Evolutionary conservation across 495 filamentous ascomycete species (phyloP).

Genomic region (Trichoderma virens): DNA sequence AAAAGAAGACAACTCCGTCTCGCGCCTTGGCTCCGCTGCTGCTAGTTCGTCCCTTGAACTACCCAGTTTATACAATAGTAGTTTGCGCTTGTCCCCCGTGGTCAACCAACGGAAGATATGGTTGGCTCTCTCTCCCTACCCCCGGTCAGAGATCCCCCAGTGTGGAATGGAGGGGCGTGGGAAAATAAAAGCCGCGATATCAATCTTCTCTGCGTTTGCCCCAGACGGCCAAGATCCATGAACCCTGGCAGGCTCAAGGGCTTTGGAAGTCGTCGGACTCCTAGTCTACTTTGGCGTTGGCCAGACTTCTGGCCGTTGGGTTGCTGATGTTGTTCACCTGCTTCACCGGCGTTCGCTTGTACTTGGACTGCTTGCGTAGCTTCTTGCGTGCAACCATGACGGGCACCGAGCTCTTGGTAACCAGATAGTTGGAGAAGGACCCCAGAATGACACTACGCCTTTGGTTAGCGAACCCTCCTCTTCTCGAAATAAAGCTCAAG

Average conservation of each 20-base stretch:
- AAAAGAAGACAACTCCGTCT: neutral
- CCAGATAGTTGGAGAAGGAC: constrained; percentile 93
- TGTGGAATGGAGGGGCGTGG: neutral
- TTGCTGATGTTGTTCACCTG: constrained; percentile 66
- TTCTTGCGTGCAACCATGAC: constrained; percentile 88
- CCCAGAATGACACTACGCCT: constrained; percentile 70
- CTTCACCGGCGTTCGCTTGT: constrained; percentile 48
- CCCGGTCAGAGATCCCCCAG: neutral
- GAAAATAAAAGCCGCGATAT: neutral
- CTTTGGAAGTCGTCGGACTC: neutral
- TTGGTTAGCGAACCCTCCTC: constrained; percentile 10
- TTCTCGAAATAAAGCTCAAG: constrained; percentile 9
- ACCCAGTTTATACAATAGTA: neutral
- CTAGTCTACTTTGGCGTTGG: constrained; percentile 60
- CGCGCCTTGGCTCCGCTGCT: neutral
- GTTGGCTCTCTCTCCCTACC: neutral
- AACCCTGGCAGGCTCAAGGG: neutral
- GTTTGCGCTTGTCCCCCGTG: constrained; percentile 7
- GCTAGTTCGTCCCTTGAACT: neutral
- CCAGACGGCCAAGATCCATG: neutral
- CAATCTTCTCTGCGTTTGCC: neutral
- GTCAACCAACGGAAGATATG: neutral
- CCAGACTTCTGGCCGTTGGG: constrained; percentile 54
- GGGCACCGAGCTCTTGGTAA: constrained; percentile 92
- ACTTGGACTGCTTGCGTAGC: constrained; percentile 66